Evolutionary conservation across 179 eudicot species (phyloP), one percentile per base, ranked within the genome.

Genomic region (Nepenthes alata): DNA sequence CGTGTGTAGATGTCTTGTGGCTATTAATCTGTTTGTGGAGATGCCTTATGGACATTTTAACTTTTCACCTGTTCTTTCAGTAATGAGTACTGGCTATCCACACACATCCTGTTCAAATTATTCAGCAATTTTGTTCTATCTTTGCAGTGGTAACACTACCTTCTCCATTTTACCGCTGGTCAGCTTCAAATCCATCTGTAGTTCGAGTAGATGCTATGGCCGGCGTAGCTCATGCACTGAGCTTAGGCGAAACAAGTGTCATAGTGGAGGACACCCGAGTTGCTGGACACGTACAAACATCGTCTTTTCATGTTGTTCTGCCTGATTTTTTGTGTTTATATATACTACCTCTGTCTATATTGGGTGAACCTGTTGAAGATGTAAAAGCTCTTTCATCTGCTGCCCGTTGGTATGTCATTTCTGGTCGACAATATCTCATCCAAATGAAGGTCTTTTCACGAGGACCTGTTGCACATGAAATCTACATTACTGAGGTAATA

Each of bases 211-310:
- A 88, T 62, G 55, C 73, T 52, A 67, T 47, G 63, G 55, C 67
- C 80, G 97, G 97, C 68, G 47, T 60, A 54, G 78, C 70, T 60
- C 68, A 70, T 54, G 93, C 96, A 10, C 39, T 76, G 64, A 71
- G 69, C 72, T 67, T 88, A 16, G 97, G 97, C 69, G 77, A 77
- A 49, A 83, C 96, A 61, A 75, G 77, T 77, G 66, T 88, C 47
- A 70, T 67, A 52, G 97, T 91, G 57, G 96, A 88, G 75, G 97
- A 91, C 63, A 82, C 79, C 65, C 81, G 97, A 67, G 88, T 91
- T 73, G 80, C 82, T 67, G 97, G 96, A 48, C 86, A 91, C 66
- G 49, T 70, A 44, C 97, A 88, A 71, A 70, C 74, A 64, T 91
- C 96, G 68, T 82, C 96, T 38, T 74, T 91, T 38, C 78, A 80